Base-by-base conservation (phyloP, 2,329 filamentous ascomycete species). In the Gaeumannomyces tritici region DNA sequence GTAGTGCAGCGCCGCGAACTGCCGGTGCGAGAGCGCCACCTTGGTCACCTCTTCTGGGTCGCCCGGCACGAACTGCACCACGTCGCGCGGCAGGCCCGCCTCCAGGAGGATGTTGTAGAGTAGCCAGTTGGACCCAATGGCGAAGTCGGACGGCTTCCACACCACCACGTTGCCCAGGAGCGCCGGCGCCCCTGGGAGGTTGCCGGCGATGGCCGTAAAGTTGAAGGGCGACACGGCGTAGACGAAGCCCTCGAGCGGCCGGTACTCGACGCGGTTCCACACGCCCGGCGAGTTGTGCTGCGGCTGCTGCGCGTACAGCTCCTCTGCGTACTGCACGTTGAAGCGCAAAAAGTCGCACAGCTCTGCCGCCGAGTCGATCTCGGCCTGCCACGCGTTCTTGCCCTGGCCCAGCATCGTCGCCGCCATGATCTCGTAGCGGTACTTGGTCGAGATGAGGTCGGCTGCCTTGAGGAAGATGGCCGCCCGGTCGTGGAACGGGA, bases 311-410 rank as follows among this genome's bases (percentile, higher is more conserved):
- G 85, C 84, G 74, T 97, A 96, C 62, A 96, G 79, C 73, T 97
- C 90, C 77, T 96, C 89, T 31, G 93, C 93, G 72, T 95, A 97
- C 74, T 93, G 87, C 61, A 97, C 93, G 72, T 95, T 95, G 80
- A 97, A 96, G 72, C 92, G 86, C 73, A 98, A 80, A 77, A 98
- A 98, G 74, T 99, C 93, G 69, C 86, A 89, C 69, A 96, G 78
- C 81, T 99, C 95, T 11, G 93, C 93, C 24, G 93, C 93, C 54
- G 93, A 84, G 75, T 98, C 93, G 66, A 98, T 98, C 82, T 99
- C 93, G n/a, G 95, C 93, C 77, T 99, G 93, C 92, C 92, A 98
- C 59, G 91, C 91, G 74, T 97, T 98, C 85, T 98, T 98, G 70
- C 95, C 93, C 77, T 99, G 93, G 65, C 93, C 95, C 35, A 96